phyloP scores from a whole-genome alignment of 306 rosid species.

The Acacia crassicarpa region DNA sequence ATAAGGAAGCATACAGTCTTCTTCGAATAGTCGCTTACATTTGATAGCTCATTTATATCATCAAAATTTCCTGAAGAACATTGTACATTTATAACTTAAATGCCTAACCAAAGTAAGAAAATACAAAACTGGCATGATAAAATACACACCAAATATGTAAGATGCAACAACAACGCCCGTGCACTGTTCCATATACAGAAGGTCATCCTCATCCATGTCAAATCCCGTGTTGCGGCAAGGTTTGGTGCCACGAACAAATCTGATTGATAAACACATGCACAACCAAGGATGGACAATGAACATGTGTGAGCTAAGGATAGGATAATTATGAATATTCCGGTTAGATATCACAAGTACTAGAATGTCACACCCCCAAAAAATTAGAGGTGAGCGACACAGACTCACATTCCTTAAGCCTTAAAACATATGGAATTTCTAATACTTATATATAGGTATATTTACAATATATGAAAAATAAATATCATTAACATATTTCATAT shows the following conservation, averaged over 20 bases:
- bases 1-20: constrained; percentile 80
- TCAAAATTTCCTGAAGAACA: constrained; percentile 78
- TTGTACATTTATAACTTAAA: constrained; percentile 31
- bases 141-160: constrained; percentile 69
- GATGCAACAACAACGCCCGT: constrained; percentile 90
- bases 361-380: too few relatives aligned
- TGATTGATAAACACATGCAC: constrained; percentile 45
- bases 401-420: too few relatives aligned
- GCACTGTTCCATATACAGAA: constrained; percentile 77
- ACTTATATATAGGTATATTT: too few relatives aligned
- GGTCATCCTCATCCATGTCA: constrained; percentile 77
- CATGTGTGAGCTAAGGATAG: constrained; percentile 13
- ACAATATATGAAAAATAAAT: too few relatives aligned
- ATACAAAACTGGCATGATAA: constrained; percentile 15
- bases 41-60: constrained; percentile 71
- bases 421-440: too few relatives aligned
- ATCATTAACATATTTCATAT: too few relatives aligned
- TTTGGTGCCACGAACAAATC: constrained; percentile 71
- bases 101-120: constrained; percentile 19
- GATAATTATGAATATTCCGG: neutral
- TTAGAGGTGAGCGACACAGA: too few relatives aligned
- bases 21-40: constrained; percentile 69
- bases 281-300: constrained; percentile 28
- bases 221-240: constrained; percentile 86
- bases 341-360: constrained; percentile 8